Percentiles rank a stretch among this genome's conserved stretches.
phyloP scores from a whole-genome alignment of 495 filamentous ascomycete species.

The Penicillium samsonianum region DNA sequence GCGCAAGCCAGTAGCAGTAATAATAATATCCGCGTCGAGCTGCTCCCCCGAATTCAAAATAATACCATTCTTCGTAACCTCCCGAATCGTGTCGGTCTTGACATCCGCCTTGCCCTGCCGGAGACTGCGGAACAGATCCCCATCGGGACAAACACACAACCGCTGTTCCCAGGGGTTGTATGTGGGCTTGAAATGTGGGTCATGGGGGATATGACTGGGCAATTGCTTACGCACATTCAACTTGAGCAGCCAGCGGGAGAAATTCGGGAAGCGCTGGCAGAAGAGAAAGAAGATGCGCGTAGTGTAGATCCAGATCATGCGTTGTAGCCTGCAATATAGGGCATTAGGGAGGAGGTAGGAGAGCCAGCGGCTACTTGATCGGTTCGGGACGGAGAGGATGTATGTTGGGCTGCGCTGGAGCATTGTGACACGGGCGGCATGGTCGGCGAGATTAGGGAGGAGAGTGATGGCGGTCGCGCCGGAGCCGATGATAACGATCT shows the following conservation, averaged over 20 bases:
- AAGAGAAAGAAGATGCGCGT: slow-evolving; percentile 53
- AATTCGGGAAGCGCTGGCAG: slow-evolving; percentile 56
- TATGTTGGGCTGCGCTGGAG: slow-evolving; percentile 62
- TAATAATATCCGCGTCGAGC: slow-evolving; percentile 68
- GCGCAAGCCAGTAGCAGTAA: slow-evolving; percentile 73
- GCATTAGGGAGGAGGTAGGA: slow-evolving; percentile 46
- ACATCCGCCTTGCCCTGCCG: slow-evolving; percentile 58
- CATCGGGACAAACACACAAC: slow-evolving; percentile 68
- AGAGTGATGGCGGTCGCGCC: slow-evolving; percentile 61
- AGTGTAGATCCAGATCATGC: slow-evolving; percentile 48
- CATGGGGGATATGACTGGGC: slow-evolving; percentile 53
- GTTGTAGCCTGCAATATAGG: slow-evolving; percentile 39
- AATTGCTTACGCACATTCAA: slow-evolving; percentile 48
- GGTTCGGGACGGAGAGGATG: slow-evolving; percentile 54
- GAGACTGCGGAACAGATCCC: slow-evolving; percentile 69
- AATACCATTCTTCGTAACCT: slow-evolving; percentile 61
- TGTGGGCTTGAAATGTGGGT: slow-evolving; percentile 69
- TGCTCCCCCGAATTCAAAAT: slow-evolving; percentile 55
- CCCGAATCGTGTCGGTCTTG: slow-evolving; percentile 68
- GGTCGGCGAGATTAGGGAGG: slow-evolving; percentile 45
- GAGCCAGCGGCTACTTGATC: slow-evolving; percentile 31
- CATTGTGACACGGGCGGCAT: slow-evolving; percentile 53
- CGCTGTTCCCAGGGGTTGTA: slow-evolving; percentile 79
- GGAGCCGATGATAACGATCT: slow-evolving; percentile 57
- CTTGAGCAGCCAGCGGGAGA: slow-evolving; percentile 49